A percentile compares a stretch with the other conserved stretches of the same genome.
These are phyloP conservation scores for Boletellus emodensis DNA, from an alignment of 768 basidiomycete genomes.

Conservation along the genomic window DNA sequence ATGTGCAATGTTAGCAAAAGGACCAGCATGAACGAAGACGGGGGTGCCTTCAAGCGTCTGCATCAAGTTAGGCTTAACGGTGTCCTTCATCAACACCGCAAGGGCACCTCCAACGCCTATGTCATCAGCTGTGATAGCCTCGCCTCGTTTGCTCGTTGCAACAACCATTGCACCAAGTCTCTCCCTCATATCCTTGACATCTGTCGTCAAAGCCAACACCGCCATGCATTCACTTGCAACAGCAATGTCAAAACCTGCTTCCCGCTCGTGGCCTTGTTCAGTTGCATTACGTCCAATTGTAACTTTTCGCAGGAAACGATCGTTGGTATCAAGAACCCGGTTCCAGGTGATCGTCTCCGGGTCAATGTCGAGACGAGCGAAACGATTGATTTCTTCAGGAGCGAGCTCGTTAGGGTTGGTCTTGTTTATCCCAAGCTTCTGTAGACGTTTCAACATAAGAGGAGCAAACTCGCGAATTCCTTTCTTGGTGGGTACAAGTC, in stretches of 20 bases:
- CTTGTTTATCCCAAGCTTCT: slow-evolving; percentile 95
- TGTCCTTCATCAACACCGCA: slow-evolving; percentile 96
- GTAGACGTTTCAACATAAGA: slow-evolving; percentile 91
- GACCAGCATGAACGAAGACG: slow-evolving; percentile 98
- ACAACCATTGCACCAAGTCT: slow-evolving; percentile 96
- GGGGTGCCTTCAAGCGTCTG: slow-evolving; percentile 98
- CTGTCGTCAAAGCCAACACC: slow-evolving; percentile 86
- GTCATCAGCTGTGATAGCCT: slow-evolving; percentile 93
- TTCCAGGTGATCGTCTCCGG: slow-evolving; percentile 94
- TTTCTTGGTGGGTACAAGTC: slow-evolving; percentile 90
- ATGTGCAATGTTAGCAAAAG: slow-evolving; percentile 98
- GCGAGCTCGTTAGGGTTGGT: slow-evolving; percentile 89
- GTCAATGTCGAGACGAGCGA: slow-evolving; percentile 91
- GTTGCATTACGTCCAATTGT: slow-evolving; percentile 88
- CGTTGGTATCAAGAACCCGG: slow-evolving; percentile 94
- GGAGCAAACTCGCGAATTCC: slow-evolving; percentile 93
- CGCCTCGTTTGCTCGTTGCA: slow-evolving; percentile 85
- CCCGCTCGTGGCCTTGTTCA: slow-evolving; percentile 84
- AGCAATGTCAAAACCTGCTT: slow-evolving; percentile 93
- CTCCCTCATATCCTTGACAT: slow-evolving; percentile 86
- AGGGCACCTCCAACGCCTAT: slow-evolving; percentile 93
- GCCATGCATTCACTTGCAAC: slow-evolving; percentile 99
- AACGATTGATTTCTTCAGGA: slow-evolving; percentile 84
- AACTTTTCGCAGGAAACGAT: slow-evolving; percentile 92
- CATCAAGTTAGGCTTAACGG: slow-evolving; percentile 99